Percentiles rank a stretch among this genome's conserved stretches.
Conservation (phyloP, 768 basidiomycete species). For the Kondoa subrosea region DNA sequence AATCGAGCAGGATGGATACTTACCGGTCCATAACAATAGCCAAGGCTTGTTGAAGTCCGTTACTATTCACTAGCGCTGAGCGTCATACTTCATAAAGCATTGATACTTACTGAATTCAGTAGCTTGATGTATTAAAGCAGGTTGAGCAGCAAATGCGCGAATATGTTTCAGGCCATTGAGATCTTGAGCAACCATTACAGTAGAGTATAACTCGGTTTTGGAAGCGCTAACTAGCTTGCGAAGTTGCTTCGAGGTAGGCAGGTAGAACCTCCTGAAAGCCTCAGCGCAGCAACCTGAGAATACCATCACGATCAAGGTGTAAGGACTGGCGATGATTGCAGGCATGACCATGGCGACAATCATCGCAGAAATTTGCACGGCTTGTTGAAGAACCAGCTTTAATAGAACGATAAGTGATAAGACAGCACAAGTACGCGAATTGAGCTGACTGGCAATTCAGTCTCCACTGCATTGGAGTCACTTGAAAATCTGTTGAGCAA, state of each 20-base stretch:
- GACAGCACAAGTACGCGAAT: too few relatives aligned
- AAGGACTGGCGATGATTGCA: too few relatives aligned
- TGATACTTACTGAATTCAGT: too few relatives aligned
- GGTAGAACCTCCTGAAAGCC: too few relatives aligned
- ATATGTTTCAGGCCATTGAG: not conserved
- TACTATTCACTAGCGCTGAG: not conserved
- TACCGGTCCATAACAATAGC: not conserved
- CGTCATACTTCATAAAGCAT: too few relatives aligned
- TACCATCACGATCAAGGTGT: too few relatives aligned
- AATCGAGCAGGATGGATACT: not conserved
- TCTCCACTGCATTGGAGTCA: not conserved
- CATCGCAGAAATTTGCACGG: too few relatives aligned
- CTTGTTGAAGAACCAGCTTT: too few relatives aligned
- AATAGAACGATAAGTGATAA: not conserved
- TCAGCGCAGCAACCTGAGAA: too few relatives aligned
- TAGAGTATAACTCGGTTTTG: not conserved
- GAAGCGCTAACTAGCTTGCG: not conserved
- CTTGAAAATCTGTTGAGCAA: not conserved
- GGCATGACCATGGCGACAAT: too few relatives aligned
- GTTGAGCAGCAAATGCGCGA: not conserved
- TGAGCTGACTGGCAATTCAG: not conserved
- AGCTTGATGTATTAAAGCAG: not conserved
- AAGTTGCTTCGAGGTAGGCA: too few relatives aligned
- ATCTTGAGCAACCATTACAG: not conserved
- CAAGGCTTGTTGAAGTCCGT: not conserved